Percentiles rank a stretch among this genome's conserved stretches.
phyloP scores from a whole-genome alignment of 2,329 filamentous ascomycete genomes.

The Phyllosticta capitalensis region DNA sequence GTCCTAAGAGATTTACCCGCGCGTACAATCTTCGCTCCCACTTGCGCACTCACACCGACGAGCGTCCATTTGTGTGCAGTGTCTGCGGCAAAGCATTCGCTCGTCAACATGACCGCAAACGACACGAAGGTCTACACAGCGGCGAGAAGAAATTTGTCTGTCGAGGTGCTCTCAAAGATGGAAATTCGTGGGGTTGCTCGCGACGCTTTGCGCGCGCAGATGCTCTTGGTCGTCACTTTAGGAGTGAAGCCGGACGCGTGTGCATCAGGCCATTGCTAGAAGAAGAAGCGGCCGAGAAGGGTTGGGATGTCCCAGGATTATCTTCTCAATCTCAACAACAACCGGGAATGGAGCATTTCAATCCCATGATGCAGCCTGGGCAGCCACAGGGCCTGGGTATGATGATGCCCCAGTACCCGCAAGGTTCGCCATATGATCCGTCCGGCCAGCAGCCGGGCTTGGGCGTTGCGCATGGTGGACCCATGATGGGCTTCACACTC shows the following conservation, averaged over 20 bases:
- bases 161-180: conserved; percentile 76
- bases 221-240: conserved; percentile 86
- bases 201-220: conserved; percentile 90
- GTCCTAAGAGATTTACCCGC: conserved; percentile 90
- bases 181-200: conserved; percentile 84
- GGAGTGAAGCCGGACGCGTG: conserved; percentile 87
- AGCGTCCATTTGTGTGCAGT: conserved; percentile 92
- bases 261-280: conserved; percentile 97
- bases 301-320: conserved; percentile 54
- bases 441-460: conserved; percentile 15
- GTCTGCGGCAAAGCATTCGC: conserved; percentile 97
- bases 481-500: conserved; percentile 45
- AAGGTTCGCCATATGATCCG: conserved; percentile 15
- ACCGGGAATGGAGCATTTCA: conserved; percentile 2
- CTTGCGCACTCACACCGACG: conserved; percentile 90
- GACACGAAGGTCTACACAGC: conserved; percentile 90
- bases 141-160: conserved; percentile 99
- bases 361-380: conserved; percentile 16
- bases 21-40: conserved; percentile 96
- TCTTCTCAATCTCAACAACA: conserved; percentile 39
- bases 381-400: conserved; percentile 23
- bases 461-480: conserved; percentile 23
- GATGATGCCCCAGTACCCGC: conserved; percentile 24
- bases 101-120: conserved; percentile 91
- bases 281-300: conserved; percentile 77